Base-by-base conservation (phyloP, 2,329 filamentous ascomycete genomes). In the Orbilia javanica region DNA sequence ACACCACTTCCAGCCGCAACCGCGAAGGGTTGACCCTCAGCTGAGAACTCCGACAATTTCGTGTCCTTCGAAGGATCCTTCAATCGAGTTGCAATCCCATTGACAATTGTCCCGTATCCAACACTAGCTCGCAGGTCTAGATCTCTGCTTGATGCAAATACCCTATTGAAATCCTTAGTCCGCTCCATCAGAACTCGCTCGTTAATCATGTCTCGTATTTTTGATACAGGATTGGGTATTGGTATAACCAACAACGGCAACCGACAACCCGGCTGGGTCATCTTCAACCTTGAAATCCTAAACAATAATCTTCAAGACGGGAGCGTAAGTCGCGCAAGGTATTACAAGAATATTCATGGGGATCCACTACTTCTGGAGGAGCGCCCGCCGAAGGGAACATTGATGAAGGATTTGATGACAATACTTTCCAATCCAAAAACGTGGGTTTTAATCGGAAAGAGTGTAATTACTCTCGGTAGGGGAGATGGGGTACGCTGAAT, bases 271-370 rank as follows among this genome's bases (percentile, higher is more conserved):
- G 20, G 50, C 2, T 42, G 66, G 18, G 29, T 50, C 1, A 62
- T 62, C n/a, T 48, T 77, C 13, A 46, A 77, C 50, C 48, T 77
- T 3, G 73, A 71, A 13, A 60, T 65, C n/a, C 25, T 66, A 4
- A 77, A 77, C 34, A 44, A 68, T 20, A 46, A 25, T 20, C 62
- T 77, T 34, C 63, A 60, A n/a, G 48, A 42, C 22, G 11, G 36
- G 11, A 57, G 57, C 20, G 48, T 39, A n/a, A 71, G 53, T 18
- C 66, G 73, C 31, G 52, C 60, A n/a, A 60, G 66, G 1, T 70
- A 77, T 15, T 77, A 66, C 44, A 70, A 71, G 34, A 52, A 77
- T 22, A 64, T 71, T 22, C 73, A 77, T 46, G 73, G 73, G 13
- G 73, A 77, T 22, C 73, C 73, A n/a, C 31, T 77, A n/a, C 52